These are phyloP conservation scores for Fusarium cicatricum DNA, from an alignment of 2,329 filamentous ascomycete species.

Conservation along the genomic window DNA sequence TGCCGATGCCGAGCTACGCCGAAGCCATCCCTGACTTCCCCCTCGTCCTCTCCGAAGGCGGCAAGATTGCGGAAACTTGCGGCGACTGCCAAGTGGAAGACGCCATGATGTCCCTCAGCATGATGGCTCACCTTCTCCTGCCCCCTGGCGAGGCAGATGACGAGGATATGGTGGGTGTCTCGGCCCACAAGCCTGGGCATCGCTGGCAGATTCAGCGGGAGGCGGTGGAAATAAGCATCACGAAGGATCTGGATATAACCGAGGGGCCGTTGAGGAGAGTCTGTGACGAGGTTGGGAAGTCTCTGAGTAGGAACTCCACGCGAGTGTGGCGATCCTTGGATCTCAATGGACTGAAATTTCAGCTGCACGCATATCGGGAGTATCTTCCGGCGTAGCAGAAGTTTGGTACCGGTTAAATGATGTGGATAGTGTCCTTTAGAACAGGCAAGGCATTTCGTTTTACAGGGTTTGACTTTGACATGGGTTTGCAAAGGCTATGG, in stretches of 20 bases:
- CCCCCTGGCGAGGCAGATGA: background rate
- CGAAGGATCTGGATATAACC: background rate
- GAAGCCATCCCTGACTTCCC: background rate
- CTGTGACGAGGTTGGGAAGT: background rate
- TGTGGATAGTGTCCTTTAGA: too few relatives aligned
- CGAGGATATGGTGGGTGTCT: background rate
- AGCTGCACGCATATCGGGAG: background rate
- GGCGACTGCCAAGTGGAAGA: constrained; percentile 9
- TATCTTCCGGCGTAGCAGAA: too few relatives aligned
- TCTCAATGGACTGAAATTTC: constrained; percentile 1
- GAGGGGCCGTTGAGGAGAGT: background rate
- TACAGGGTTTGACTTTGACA: too few relatives aligned
- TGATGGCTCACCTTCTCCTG: background rate
- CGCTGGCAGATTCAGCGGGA: background rate
- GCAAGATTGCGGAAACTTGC: constrained; percentile 4
- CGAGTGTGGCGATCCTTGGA: constrained; percentile 9
- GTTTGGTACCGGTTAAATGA: too few relatives aligned
- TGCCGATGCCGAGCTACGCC: constrained; percentile 9
- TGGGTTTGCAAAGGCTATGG: too few relatives aligned
- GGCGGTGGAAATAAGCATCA: background rate
- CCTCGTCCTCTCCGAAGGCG: background rate
- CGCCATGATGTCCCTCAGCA: background rate
- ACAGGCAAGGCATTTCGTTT: too few relatives aligned
- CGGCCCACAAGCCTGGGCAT: background rate
- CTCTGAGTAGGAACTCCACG: background rate